phyloP scores from a whole-genome alignment of 108 stramenopile genomes.

The Cyclotella baltica region DNA sequence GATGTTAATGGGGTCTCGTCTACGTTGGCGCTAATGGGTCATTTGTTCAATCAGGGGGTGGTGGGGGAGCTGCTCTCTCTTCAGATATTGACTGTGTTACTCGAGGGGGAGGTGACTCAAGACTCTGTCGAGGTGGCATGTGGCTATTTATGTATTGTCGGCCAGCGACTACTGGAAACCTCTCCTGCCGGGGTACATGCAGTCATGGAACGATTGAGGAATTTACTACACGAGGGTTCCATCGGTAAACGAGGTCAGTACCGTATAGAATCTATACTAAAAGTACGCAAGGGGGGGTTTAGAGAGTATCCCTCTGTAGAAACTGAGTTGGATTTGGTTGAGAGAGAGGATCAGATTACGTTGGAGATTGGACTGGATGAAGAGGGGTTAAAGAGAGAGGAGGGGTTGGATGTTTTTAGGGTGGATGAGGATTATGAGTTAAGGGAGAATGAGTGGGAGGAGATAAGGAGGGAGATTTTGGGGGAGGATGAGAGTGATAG shows the following conservation, averaged over 20 bases:
- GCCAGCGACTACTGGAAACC: conserved; percentile 81
- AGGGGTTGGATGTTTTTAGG: conserved; percentile 86
- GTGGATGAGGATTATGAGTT: conserved; percentile 84
- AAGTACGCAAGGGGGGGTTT: conserved; percentile 87
- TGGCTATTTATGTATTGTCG: conserved; percentile 89
- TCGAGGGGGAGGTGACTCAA: conserved; percentile 96
- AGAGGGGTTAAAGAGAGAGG: conserved; percentile 88
- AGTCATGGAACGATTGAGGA: conserved; percentile 94
- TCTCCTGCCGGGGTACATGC: conserved; percentile 95
- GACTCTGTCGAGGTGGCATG: conserved; percentile 98
- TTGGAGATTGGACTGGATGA: conserved; percentile 96
- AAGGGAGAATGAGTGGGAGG: conserved; percentile 89
- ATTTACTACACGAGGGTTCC: conserved; percentile 92
- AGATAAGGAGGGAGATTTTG: conserved; percentile 92
- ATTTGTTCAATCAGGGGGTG: conserved; percentile 97
- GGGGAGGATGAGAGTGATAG: conserved; percentile 79
- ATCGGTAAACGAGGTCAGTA: conserved; percentile 92
- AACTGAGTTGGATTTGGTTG: conserved; percentile 96
- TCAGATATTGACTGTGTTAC: conserved; percentile 93
- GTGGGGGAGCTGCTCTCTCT: conserved; percentile 96
- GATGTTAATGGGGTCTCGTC: conserved; percentile 91
- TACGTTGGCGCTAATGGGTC: conserved; percentile 91
- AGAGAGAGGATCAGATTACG: conserved; percentile 97
- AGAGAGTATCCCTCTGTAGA: conserved; percentile 80
- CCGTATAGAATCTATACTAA: conserved; percentile 92